Base-by-base conservation (phyloP, 805 yeast genomes). In the Schwanniomyces occidentalis region DNA sequence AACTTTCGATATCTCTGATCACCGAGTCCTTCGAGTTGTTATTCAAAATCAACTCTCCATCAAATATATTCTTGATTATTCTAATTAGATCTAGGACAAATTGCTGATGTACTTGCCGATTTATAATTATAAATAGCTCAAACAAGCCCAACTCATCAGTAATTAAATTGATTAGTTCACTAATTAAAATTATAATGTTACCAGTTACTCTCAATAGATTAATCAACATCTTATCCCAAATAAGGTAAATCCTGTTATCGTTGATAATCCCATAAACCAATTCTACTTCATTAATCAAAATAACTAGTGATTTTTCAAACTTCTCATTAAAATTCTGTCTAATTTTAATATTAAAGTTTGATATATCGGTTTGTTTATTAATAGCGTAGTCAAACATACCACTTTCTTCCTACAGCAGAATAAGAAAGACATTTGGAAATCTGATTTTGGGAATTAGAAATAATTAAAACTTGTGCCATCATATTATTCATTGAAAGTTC, bases 311-410 rank as follows among this genome's bases (percentile, higher is more conserved):
- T 16, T 27, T 27, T 4, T 27, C 30, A 13, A 17, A 27, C 4
- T 17, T 16, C 23, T 17, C 18, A 12, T 27, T 27, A 27, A 27
- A 18, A 13, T 27, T 14, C 12, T 27, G 19, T 7, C 23, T 27
- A 12, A 27, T 18, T 16, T 18, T 21, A 13, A 27, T 8, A 17
- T 18, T 9, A 16, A 27, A 15, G 22, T 27, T 27, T 7, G 30
- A 27, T 12, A 27, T 17, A 10, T 27, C 30, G n/a, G n/a, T n/a
- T 13, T 18, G 7, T 12, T 17, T 17, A 10, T 27, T 16, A 42
- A 48, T 54, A 41, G 52, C 62, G 51, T 37, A 44, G 62, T 56
- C 62, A 56, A 54, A 56, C 46, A 48, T 44, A 54, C 58, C 58
- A 56, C 53, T 48, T 39, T 35, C 41, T 43, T 10, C 40, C 40